Evolutionary conservation across 768 basidiomycete species (phyloP), one percentile per base, ranked within the genome.

Genomic region (Phlegmacium glaucopus): DNA sequence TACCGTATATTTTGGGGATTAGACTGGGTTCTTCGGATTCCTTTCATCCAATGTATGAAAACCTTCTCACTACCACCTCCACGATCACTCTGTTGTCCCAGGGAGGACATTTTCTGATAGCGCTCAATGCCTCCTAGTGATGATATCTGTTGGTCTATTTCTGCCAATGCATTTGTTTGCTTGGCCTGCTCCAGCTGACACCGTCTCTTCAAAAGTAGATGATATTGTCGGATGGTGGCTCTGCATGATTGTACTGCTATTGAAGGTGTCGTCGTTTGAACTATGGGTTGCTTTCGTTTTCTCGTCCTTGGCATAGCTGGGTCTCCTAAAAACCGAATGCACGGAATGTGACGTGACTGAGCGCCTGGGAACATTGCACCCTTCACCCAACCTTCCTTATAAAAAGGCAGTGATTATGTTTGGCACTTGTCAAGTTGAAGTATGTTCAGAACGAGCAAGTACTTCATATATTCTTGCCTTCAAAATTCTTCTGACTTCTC

Each of bases 21-120:
- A 58, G 58, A 16, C 51, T 58, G 43, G 47, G 68, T 62, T 54
- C 73, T 34, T 15, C 69, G 66, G 49, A 80, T 58, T 27, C 81
- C 80, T 50, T 78, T 77, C 51, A 96, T 64, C 90, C 91, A 96
- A 32, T 57, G 59, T 36, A 95, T 76, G 17, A 94, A 66, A 3
- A 93, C 70, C 59, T 81, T 88, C 58, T 94, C 88, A 58, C 87
- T 91, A 6, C 93, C 94, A 4, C 94, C 94, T 8, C 94, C 94
- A 44, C 94, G 72, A 49, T 92, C 87, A 7, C 67, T 72, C 3
- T 81, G 78, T 60, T 96, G 94, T 1, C 94, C 94, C 12, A 87
- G 72, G 45, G 68, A 77, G 27, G 91, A 94, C 77, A 93, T 90
- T 32, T 71, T 75, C 62, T 96, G 93, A 62, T 96, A 96, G 18